A percentile compares a stretch with the other conserved stretches of the same genome.
phyloP scores from a whole-genome alignment of 257 asterid species.

The Schizonepeta tenuifolia region DNA sequence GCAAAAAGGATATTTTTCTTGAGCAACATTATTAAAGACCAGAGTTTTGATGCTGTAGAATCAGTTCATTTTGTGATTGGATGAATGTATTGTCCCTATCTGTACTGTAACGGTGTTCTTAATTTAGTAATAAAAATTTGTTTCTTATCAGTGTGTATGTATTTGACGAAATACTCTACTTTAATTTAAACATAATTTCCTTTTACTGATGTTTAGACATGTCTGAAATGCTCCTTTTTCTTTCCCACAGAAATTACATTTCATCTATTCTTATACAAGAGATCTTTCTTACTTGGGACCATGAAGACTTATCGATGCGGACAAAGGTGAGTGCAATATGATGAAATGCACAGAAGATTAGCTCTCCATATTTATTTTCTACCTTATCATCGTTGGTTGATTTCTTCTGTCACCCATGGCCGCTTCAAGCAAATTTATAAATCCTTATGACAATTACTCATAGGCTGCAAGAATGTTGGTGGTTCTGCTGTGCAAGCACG shows the following conservation, averaged over 20 bases:
- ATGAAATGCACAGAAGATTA: constrained; percentile 18
- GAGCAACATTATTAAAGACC: not conserved
- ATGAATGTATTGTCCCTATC: not conserved
- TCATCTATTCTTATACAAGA: constrained; percentile 96
- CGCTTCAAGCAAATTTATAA: constrained; percentile 26
- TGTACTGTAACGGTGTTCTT: not conserved
- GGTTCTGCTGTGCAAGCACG: constrained; percentile 95
- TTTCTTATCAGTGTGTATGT: not conserved
- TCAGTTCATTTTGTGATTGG: not conserved
- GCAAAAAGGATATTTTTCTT: not conserved
- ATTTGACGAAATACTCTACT: constrained; percentile 20
- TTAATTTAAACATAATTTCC: constrained; percentile 17
- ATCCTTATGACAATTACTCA: constrained; percentile 29
- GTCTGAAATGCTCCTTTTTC: constrained; percentile 33
- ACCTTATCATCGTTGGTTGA: constrained; percentile 14
- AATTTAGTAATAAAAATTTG: not conserved
- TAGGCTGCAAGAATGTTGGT: constrained; percentile 96
- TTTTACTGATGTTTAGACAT: constrained; percentile 23
- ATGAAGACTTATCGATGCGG: constrained; percentile 92
- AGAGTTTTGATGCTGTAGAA: not conserved
- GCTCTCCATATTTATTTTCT: constrained; percentile 23
- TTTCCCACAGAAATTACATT: constrained; percentile 78
- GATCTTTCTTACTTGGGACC: constrained; percentile 99
- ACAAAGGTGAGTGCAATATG: constrained; percentile 69
- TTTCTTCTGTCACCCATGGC: constrained; percentile 14